Conservation (phyloP, 2,329 filamentous ascomycete species). For the Pyrenochaeta sp. region DNA sequence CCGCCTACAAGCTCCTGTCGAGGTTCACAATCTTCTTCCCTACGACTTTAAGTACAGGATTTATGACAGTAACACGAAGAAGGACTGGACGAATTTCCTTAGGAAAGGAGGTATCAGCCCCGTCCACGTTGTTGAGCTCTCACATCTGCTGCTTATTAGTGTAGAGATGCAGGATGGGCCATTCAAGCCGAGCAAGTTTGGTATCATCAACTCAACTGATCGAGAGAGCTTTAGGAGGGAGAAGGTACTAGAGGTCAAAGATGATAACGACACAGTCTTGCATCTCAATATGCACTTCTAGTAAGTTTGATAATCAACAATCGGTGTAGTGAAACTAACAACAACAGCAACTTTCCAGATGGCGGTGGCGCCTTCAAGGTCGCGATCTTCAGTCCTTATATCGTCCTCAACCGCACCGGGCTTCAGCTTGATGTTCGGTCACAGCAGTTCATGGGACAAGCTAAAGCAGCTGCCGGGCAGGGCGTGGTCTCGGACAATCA, state of each 20-base stretch:
- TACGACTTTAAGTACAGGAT: constrained; percentile 99
- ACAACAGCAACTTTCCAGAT: constrained; percentile 74
- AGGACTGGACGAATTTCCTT: constrained; percentile 98
- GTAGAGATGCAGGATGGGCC: constrained; percentile 96
- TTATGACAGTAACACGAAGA: constrained; percentile 98
- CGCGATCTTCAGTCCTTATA: constrained; percentile 92
- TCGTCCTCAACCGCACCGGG: constrained; percentile 94
- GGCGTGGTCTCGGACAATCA: constrained; percentile 66
- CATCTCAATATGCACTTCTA: constrained; percentile 90
- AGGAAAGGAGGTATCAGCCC: constrained; percentile 96
- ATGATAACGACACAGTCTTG: constrained; percentile 80
- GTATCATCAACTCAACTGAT: constrained; percentile 91
- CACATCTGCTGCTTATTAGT: constrained; percentile 89
- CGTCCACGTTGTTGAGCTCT: constrained; percentile 95
- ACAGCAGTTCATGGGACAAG: constrained; percentile 86
- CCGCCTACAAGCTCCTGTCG: constrained; percentile 88
- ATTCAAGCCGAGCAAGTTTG: constrained; percentile 94
- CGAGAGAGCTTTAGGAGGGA: constrained; percentile 91
- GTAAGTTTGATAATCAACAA: constrained; percentile 50
- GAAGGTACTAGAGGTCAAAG: constrained; percentile 79
- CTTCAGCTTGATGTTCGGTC: constrained; percentile 86
- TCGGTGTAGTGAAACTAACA: constrained; percentile 18
- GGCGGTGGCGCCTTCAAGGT: constrained; percentile 97
- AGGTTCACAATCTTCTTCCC: constrained; percentile 91
- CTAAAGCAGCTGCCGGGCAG: constrained; percentile 84